Percentiles rank a stretch among this genome's conserved stretches.
These are phyloP conservation scores for Nakaseomyces glabratus DNA, from an alignment of 1,139 yeast species.

Conservation along the genomic window DNA sequence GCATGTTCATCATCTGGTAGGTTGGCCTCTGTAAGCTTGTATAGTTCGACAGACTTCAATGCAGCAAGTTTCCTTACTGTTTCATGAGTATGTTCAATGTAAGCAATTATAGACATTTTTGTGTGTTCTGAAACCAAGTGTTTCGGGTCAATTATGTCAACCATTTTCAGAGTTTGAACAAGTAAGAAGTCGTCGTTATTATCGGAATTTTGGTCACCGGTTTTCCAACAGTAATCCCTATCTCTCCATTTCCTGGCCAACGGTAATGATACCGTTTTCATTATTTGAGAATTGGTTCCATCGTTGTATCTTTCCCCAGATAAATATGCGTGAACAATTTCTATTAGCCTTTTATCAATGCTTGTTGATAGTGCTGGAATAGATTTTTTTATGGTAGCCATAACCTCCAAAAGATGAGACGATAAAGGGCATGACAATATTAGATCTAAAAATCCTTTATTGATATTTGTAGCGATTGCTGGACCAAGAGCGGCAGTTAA, in stretches of 20 bases:
- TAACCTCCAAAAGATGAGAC: slow-evolving; percentile 66
- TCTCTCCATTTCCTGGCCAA: slow-evolving; percentile 73
- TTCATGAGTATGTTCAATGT: slow-evolving; percentile 71
- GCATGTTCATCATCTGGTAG: slow-evolving; percentile 80
- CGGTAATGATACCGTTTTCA: slow-evolving; percentile 45
- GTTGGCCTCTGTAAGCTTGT: slow-evolving; percentile 58
- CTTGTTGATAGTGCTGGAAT: slow-evolving; percentile 74
- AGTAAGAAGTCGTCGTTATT: slow-evolving; percentile 27
- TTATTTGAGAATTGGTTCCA: slow-evolving; percentile 81
- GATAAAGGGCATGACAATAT: slow-evolving; percentile 78
- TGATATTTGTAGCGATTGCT: slow-evolving; percentile 83
- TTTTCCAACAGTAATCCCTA: slow-evolving; percentile 58
- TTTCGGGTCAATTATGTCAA: slow-evolving; percentile 66
- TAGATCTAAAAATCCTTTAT: slow-evolving; percentile 70
- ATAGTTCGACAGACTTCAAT: slow-evolving; percentile 71
- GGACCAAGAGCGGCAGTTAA: slow-evolving; percentile 88
- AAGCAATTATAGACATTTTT: slow-evolving; percentile 68
- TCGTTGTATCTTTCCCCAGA: slow-evolving; percentile 76
- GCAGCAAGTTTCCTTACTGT: slow-evolving; percentile 81
- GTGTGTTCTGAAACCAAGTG: slow-evolving; percentile 81
- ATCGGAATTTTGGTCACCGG: slow-evolving; percentile 30
- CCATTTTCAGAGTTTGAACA: slow-evolving; percentile 42
- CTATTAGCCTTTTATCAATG: slow-evolving; percentile 63
- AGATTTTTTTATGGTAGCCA: slow-evolving; percentile 56
- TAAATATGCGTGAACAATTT: slow-evolving; percentile 64